Evolutionary conservation across 2,329 filamentous ascomycete genomes (phyloP), one percentile per base, ranked within the genome.

Genomic region (Xylaria sp.): DNA sequence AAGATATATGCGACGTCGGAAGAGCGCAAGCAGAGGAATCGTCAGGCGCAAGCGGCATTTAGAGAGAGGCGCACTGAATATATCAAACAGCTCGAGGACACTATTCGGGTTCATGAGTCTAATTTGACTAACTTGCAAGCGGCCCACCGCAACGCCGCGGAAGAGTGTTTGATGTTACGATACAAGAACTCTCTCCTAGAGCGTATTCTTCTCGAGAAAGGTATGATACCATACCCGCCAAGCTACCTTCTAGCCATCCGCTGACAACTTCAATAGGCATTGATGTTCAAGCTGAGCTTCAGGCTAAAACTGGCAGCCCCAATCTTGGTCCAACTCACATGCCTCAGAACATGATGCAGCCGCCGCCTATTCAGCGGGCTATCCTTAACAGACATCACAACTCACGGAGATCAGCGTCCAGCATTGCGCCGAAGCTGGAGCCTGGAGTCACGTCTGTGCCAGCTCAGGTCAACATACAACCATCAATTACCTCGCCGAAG

Each of bases 1-100:
- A 73, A 97, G 95, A 97, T 97, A 71, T 99, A 99, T 86, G 96
- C 96, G 61, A 99, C 96, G 39, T 98, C 96, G 11, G 96, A 99
- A 81, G 96, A 99, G 82, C 90, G 96, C 76, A 98, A 99, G 84
- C 96, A 98, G 82, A 89, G 96, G 72, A 99, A 99, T 78, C 87
- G 96, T 74, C 96, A 98, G 83, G 96, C 96, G 54, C 96, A 99
- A 82, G 96, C 96, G 62, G 96, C 96, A 65, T 99, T 99, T 77
- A 91, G 96, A 73, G 96, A 99, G 82, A 91, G 96, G 72, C 90
- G 96, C 66, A 98, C 95, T 62, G 96, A 99, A 84, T 99, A 99
- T 80, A 99, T 99, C 83, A 98, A 98, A 83, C 96, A 99, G 80
- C 87, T 99, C 29, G 96, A 99, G 82, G 93, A 95, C 74, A 97